Base-by-base conservation (phyloP, 495 filamentous ascomycete species). In the Aspergillus cavernicola region DNA sequence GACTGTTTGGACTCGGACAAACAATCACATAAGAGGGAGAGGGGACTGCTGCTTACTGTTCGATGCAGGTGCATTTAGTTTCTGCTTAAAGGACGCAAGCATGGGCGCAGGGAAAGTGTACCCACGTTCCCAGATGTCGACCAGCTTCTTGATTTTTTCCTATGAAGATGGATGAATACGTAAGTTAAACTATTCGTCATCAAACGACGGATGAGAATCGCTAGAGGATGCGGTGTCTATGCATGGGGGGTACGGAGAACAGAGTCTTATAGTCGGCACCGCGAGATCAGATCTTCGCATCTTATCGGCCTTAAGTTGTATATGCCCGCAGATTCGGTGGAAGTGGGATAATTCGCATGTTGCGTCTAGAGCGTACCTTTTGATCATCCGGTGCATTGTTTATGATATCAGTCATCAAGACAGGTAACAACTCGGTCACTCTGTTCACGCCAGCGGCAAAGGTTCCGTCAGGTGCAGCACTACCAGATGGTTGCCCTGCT, bases 41-140 rank as follows among this genome's bases (percentile, higher is more conserved):
- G 52, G n/a, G n/a, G n/a, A n/a, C n/a, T n/a, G 43, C 60, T 65
- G 83, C 86, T 84, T 87, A 90, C 85, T 81, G 62, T 79, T 77
- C 50, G 71, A 70, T 65, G 69, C 63, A 29, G 80, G 72, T 51
- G 81, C 75, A 53, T 79, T 85, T 65, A 96, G 70, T 69, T 88
- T 93, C 63, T 90, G 80, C 67, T 91, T 95, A 80, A 96, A 96
- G 13, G 82, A 82, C 40, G 80, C 79, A 62, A 98, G 80, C 85
- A 96, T 87, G 28, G 83, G 65, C 18, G 82, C 66, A 22, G 92
- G 92, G 71, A 98, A 97, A 23, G 91, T 97, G 63, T 84, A 83
- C 50, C 89, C 90, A 56, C 92, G 91, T 66, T 97, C 92, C 93
- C 93, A 98, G 63, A 98, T 98, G 66, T 95, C 90, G 73, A 97